These are phyloP conservation scores for Phycomyces nitens DNA, from an alignment of 192 early-diverging fungal genomes.

Conservation along the genomic window DNA sequence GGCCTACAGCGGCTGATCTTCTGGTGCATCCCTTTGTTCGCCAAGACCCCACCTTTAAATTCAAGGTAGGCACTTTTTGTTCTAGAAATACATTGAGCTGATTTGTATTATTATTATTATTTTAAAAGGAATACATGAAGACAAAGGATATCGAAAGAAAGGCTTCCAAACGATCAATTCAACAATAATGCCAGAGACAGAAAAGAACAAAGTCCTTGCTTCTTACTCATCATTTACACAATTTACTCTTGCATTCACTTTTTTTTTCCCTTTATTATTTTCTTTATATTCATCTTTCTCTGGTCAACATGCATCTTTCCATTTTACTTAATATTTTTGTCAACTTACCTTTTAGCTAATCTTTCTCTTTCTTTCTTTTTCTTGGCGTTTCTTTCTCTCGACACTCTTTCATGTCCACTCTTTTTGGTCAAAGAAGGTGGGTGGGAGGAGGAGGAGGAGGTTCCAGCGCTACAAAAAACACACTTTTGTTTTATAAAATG, in stretches of 20 bases:
- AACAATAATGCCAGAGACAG: background rate
- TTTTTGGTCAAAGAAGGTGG: too few relatives aligned
- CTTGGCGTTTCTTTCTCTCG: too few relatives aligned
- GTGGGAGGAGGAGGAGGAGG: too few relatives aligned
- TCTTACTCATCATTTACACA: conserved; percentile 4
- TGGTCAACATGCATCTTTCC: background rate
- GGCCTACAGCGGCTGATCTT: conserved; percentile 76
- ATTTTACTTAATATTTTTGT: too few relatives aligned
- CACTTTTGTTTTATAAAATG: too few relatives aligned
- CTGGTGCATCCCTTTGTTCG: conserved; percentile 69
- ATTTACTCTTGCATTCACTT: background rate
- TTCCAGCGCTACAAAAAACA: too few relatives aligned
- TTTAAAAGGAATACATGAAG: conserved; percentile 21
- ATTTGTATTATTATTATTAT: background rate
- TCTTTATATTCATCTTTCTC: background rate
- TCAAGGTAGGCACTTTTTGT: conserved; percentile 38
- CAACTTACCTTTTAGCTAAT: too few relatives aligned
- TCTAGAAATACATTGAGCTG: background rate
- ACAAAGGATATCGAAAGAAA: conserved; percentile 15
- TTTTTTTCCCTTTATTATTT: conserved; percentile 9
- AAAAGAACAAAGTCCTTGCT: background rate
- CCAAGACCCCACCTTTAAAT: conserved; percentile 48
- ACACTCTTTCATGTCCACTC: too few relatives aligned
- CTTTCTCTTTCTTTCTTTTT: too few relatives aligned
- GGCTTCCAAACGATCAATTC: conserved; percentile 11